These are phyloP conservation scores for Suillus subaureus DNA, from an alignment of 768 basidiomycete genomes.

Conservation along the genomic window DNA sequence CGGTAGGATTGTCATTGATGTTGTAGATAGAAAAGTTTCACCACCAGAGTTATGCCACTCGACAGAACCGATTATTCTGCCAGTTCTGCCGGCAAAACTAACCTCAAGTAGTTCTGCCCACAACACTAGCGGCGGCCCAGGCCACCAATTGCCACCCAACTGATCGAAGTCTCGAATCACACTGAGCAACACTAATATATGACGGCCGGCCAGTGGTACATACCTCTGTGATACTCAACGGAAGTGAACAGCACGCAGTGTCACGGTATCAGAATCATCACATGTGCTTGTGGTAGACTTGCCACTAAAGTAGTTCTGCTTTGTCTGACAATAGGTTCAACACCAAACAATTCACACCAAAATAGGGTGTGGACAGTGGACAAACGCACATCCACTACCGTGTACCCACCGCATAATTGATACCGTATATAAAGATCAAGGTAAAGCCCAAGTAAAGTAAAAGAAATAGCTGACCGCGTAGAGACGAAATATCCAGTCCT, in stretches of 20 bases:
- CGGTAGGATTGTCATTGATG: no score
- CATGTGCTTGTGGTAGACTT: not conserved
- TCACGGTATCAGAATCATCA: not conserved
- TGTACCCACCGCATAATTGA: not conserved
- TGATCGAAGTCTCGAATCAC: not conserved
- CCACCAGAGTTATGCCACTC: no score
- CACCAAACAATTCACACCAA: not conserved
- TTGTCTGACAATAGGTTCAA: not conserved
- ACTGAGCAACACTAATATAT: no score
- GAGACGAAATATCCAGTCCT: not conserved
- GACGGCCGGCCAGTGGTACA: not conserved
- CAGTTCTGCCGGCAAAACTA: no score
- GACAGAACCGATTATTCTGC: no score
- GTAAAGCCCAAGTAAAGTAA: not conserved
- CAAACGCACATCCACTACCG: not conserved
- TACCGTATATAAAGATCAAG: not conserved
- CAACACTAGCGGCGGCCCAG: no score
- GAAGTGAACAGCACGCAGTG: not conserved
- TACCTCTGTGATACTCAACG: not conserved
- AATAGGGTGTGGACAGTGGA: not conserved
- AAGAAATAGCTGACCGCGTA: not conserved
- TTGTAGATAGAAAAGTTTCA: no score
- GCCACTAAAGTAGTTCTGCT: not conserved
- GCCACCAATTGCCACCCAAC: no score
- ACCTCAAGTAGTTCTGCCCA: no score